Base-by-base conservation (phyloP, 176 grass and related monocot species). In the Carex kokanica region DNA sequence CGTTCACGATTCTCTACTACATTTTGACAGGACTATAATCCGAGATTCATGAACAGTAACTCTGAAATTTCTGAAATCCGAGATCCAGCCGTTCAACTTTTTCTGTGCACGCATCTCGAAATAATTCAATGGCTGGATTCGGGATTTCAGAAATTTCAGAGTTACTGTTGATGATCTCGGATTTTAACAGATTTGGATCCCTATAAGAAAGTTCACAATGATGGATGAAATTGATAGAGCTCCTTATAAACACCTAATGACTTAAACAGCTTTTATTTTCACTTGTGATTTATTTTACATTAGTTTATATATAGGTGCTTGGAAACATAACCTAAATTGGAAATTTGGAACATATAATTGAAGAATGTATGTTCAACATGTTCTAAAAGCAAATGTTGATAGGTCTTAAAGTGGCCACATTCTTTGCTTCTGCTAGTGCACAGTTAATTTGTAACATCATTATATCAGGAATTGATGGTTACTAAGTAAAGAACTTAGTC, bases 1-100 rank as follows among this genome's bases (percentile, higher is more conserved):
- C 92, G 4, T 84, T 97, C 41, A 92, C 94, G 8, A 91, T 97
- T 6, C 74, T 92, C 24, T 97, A 97, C 64, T 94, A 94, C 36
- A 92, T 92, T 60, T 0, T 94, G 47, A 20, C 94, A 17, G 84
- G 89, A 0, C 21, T 90, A 38, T 88, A 83, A n/a, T n/a, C n/a
- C n/a, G n/a, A n/a, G n/a, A n/a, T n/a, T n/a, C n/a, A n/a, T n/a
- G n/a, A n/a, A n/a, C n/a, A n/a, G n/a, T n/a, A n/a, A n/a, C n/a
- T n/a, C n/a, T n/a, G n/a, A n/a, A n/a, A n/a, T n/a, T n/a, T n/a
- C n/a, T n/a, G n/a, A n/a, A n/a, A n/a, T n/a, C n/a, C n/a, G n/a
- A n/a, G n/a, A n/a, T n/a, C n/a, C n/a, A n/a, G n/a, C n/a, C n/a
- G n/a, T n/a, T n/a, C n/a, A n/a, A n/a, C n/a, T n/a, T n/a, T n/a